phyloP scores from a whole-genome alignment of 2,329 filamentous ascomycete genomes.

The Allantophomopsis lycopodina region DNA sequence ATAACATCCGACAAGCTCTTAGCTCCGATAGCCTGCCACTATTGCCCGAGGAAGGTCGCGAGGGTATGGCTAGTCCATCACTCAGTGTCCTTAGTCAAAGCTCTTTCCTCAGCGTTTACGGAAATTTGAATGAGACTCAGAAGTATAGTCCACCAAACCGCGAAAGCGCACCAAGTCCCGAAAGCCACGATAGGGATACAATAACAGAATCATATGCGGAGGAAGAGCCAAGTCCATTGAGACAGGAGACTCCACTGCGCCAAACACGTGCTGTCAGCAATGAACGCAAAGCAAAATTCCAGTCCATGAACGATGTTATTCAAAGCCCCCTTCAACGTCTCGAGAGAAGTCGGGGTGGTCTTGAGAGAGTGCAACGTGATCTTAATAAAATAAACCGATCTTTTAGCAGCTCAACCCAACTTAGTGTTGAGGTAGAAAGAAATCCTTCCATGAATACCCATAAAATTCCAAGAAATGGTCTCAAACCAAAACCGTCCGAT shows the following conservation, averaged over 20 bases:
- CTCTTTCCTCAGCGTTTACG: conserved; percentile 53
- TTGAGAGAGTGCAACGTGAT: conserved; percentile 24
- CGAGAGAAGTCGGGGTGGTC: conserved; percentile 20
- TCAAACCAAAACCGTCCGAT: conserved; percentile 3
- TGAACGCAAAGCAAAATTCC: conserved; percentile 20
- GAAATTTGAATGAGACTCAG: conserved; percentile 17
- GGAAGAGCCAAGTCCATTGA: conserved; percentile 3
- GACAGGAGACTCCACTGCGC: conserved; percentile 5
- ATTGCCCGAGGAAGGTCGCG: conserved; percentile 24
- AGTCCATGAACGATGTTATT: conserved; percentile 31
- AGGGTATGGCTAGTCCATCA: conserved; percentile 38
- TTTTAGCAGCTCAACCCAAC: conserved; percentile 4
- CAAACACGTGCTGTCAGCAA: conserved; percentile 1
- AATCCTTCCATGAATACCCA: not conserved
- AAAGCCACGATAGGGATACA: conserved; percentile 10
- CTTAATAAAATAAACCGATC: conserved; percentile 11
- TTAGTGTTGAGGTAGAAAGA: conserved; percentile 6
- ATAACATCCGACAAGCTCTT: conserved; percentile 20
- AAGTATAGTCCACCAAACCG: conserved; percentile 2
- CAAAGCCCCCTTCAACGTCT: conserved; percentile 37
- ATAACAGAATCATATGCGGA: not conserved
- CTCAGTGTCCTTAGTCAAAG: conserved; percentile 54
- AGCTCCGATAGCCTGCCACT: conserved; percentile 37
- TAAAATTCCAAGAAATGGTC: not conserved
- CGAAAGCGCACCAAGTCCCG: conserved; percentile 4